phyloP scores from a whole-genome alignment of 257 asterid species.

The Capsicum rhomboideum region DNA sequence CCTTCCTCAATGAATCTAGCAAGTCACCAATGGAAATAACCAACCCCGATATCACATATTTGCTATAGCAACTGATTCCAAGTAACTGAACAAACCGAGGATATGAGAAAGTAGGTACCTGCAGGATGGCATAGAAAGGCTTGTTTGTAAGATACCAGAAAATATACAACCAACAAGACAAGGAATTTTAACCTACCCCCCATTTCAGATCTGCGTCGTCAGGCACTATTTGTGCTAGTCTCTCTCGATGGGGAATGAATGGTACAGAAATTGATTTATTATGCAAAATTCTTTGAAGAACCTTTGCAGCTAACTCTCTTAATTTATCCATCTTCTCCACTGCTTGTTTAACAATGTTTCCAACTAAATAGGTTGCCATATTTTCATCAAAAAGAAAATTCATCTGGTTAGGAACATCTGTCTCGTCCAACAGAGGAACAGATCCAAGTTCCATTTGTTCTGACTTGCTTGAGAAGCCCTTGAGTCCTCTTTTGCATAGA shows the following conservation, averaged over 20 bases:
- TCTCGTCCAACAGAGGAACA: conserved; percentile 15
- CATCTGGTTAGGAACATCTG: conserved; percentile 17
- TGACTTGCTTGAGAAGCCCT: conserved; percentile 9
- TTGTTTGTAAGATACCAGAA: conserved; percentile 3
- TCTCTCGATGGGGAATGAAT: conserved; percentile 55
- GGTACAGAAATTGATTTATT: conserved; percentile 52
- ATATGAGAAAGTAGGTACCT: conserved; percentile 76
- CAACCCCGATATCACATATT: conserved; percentile 64
- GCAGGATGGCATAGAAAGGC: conserved; percentile 23
- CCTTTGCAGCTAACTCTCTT: conserved; percentile 78
- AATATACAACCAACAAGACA: neutral
- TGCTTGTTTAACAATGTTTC: conserved; percentile 75
- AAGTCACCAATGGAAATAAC: conserved; percentile 88
- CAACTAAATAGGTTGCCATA: conserved; percentile 59
- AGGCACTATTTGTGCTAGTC: conserved; percentile 56
- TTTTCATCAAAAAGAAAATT: conserved; percentile 40
- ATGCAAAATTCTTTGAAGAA: conserved; percentile 59
- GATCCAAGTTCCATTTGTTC: conserved; percentile 16
- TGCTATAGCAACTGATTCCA: conserved; percentile 60
- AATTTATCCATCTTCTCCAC: conserved; percentile 95
- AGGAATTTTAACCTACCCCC: conserved; percentile 55
- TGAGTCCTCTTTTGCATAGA: conserved; percentile 55
- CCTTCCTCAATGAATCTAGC: conserved; percentile 81
- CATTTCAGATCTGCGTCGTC: conserved; percentile 49
- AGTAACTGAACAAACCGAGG: conserved; percentile 78